Percentiles rank a stretch among this genome's conserved stretches.
Conservation (phyloP, 177 flowering plant genomes). For the Vitis hybrid region DNA sequence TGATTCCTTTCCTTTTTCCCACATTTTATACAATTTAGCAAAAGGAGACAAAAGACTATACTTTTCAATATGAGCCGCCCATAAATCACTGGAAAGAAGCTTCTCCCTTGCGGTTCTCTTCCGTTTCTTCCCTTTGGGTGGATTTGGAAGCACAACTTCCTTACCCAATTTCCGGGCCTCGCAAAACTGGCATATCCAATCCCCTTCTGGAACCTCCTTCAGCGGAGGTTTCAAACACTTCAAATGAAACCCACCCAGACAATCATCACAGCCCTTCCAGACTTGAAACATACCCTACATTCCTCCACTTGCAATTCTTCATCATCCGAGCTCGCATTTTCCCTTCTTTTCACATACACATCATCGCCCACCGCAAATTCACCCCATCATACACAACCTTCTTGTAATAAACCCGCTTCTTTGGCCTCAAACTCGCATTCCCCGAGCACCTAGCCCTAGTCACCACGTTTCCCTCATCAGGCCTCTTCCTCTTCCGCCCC, state of each 20-base stretch:
- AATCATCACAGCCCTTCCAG: constrained; percentile 78
- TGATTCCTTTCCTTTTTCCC: too few relatives aligned
- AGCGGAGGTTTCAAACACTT: constrained; percentile 85
- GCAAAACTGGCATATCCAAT: constrained; percentile 86
- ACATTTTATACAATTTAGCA: too few relatives aligned
- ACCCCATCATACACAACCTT: constrained; percentile 73
- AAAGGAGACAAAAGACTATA: constrained; percentile 11
- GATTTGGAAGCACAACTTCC: constrained; percentile 50
- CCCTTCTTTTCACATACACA: constrained; percentile 93
- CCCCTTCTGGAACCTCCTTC: constrained; percentile 87
- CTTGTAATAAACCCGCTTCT: constrained; percentile 60
- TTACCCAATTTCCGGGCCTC: constrained; percentile 59
- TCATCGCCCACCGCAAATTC: constrained; percentile 80
- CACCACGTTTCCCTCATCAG: constrained; percentile 4
- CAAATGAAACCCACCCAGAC: constrained; percentile 90
- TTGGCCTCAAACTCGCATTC: constrained; percentile 7
- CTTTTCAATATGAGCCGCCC: constrained; percentile 90
- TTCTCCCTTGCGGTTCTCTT: constrained; percentile 78
- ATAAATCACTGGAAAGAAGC: constrained; percentile 82
- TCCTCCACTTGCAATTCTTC: constrained; percentile 85
- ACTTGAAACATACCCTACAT: constrained; percentile 72
- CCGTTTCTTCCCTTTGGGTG: constrained; percentile 68
- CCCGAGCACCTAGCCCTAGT: constrained; percentile 19
- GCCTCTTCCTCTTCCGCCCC: constrained; percentile 35
- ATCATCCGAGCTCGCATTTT: constrained; percentile 66